Base-by-base conservation (phyloP, 2,329 filamentous ascomycete genomes). In the Venturia oleaginea region DNA sequence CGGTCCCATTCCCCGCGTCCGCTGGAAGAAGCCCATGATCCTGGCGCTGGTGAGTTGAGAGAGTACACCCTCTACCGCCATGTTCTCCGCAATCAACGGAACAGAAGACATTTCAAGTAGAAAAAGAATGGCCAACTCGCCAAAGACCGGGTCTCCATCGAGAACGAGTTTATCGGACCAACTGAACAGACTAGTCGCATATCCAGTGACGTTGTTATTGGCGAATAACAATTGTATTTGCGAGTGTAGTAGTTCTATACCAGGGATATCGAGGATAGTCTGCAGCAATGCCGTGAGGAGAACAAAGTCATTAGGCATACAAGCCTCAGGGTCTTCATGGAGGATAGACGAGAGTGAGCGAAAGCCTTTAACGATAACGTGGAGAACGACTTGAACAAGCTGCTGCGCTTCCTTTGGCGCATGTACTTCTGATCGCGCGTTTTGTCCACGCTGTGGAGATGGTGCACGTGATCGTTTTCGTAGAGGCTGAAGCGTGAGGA, bases 281-380 rank as follows among this genome's bases (percentile, higher is more conserved):
- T 97, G 92, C 43, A 97, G 78, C 55, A 97, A 88, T 3, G 91
- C 92, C 13, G 91, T 96, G 55, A 99, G 77, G 51, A 97, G 85
- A 3, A 88, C 88, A 68, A 99, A 86, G 72, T 99, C 94, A 65
- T 89, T 88, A 0, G 92, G 90, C 1, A 82, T 82, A 62, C 87
- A 84, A 22, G 84, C 81, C 0, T 79, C 74, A 3, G 88, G 83
- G 37, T 87, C 81, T 40, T 94, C 88, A 72, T 99, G 94, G 17
- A 97, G 84, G 63, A 92, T 85, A 17, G 86, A 86, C 40, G 92
- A 91, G 27, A 97, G 81, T 27, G 88, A 86, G 48, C 89, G 86
- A 79, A 99, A 93, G 1, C 91, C 92, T 69, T 86, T 86, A 0
- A 87, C 89, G 34, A 97, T 88, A 13, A 94, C 84, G 34, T 85